A percentile compares a stretch with the other conserved stretches of the same genome.
Conservation (phyloP, 805 yeast species). For the Wickerhamiella spandovensis region DNA sequence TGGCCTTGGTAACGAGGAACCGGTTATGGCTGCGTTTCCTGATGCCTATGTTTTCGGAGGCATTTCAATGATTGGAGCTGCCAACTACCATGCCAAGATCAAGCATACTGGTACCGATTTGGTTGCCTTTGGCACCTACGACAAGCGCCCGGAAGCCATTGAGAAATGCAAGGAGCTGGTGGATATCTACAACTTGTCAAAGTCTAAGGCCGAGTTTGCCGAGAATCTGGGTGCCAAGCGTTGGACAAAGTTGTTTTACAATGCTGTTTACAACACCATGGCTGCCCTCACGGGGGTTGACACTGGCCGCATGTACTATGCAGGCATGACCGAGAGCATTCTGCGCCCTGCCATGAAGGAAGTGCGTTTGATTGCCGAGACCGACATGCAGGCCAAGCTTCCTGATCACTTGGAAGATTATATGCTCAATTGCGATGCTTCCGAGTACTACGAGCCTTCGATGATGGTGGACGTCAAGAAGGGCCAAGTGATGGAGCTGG, state of each 20-base stretch:
- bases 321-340: constrained; percentile 31
- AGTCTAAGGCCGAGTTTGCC: constrained; percentile 30
- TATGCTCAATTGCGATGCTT: constrained; percentile 47
- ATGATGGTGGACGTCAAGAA: constrained; percentile 58
- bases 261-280: constrained; percentile 51
- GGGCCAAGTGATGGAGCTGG: constrained; percentile 57
- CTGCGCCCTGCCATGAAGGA: constrained; percentile 56
- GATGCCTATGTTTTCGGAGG: constrained; percentile 43
- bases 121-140: constrained; percentile 40
- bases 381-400: constrained; percentile 44
- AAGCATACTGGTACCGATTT: constrained; percentile 39
- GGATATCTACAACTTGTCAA: constrained; percentile 32
- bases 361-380: constrained; percentile 48
- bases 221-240: constrained; percentile 39
- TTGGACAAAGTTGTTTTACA: constrained; percentile 58
- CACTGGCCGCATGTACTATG: constrained; percentile 37
- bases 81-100: constrained; percentile 37
- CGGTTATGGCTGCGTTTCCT: constrained; percentile 40
- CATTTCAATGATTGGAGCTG: constrained; percentile 49
- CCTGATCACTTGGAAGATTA: constrained; percentile 35
- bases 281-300: constrained; percentile 48
- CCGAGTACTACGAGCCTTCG: constrained; percentile 50
- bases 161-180: constrained; percentile 33
- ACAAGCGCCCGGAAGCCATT: constrained; percentile 25
- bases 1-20: constrained; percentile 50